Percentiles rank a stretch among this genome's conserved stretches.
phyloP scores from a whole-genome alignment of 345 rosid species.

The Populus ilicifolia region DNA sequence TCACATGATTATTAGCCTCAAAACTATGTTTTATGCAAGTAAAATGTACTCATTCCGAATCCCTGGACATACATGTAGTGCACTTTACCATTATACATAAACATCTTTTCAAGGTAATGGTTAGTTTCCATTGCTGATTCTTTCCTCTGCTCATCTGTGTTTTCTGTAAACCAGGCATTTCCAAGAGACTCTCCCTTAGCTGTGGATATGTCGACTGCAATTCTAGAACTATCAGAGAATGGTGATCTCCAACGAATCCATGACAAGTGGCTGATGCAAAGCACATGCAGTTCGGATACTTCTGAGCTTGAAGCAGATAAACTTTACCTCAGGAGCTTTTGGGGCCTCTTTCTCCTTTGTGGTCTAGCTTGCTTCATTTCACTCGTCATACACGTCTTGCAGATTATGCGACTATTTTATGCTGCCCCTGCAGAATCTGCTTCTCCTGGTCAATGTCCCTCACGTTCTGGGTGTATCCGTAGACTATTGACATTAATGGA shows the following conservation, averaged over 20 bases:
- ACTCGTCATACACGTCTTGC: slow-evolving; percentile 55
- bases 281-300: slow-evolving; percentile 58
- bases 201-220: slow-evolving; percentile 77
- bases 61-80: not conserved
- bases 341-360: slow-evolving; percentile 81
- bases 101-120: not conserved
- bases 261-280: slow-evolving; percentile 81
- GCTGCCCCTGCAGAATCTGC: slow-evolving; percentile 24
- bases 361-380: slow-evolving; percentile 75
- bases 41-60: not conserved
- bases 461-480: slow-evolving; percentile 43
- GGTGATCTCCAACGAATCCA: slow-evolving; percentile 95
- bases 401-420: slow-evolving; percentile 40
- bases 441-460: slow-evolving; percentile 23
- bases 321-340: slow-evolving; percentile 74
- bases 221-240: slow-evolving; percentile 71
- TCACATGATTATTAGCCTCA: not conserved
- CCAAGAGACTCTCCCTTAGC: slow-evolving; percentile 91
- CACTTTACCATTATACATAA: not conserved
- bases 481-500: slow-evolving; percentile 71
- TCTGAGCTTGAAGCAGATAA: slow-evolving; percentile 66
- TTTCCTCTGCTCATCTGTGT: slow-evolving; percentile 1
- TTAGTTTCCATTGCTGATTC: not conserved
- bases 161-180: slow-evolving; percentile 51
- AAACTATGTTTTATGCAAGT: not conserved